These are phyloP conservation scores for Lachnellula arida DNA, from an alignment of 2,329 filamentous ascomycete genomes.

Conservation along the genomic window DNA sequence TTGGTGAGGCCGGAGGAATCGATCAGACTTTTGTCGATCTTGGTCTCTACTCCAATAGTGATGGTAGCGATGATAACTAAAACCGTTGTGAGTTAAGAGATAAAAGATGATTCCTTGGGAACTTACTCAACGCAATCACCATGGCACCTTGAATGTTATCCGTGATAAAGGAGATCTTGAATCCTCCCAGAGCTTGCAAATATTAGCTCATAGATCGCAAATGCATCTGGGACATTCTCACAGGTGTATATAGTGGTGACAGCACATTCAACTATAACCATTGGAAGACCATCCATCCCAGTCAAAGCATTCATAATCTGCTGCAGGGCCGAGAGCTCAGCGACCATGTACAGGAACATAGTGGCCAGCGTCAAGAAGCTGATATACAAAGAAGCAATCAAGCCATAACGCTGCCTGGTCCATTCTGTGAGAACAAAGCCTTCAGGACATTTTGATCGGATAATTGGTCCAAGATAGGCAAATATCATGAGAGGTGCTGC, in stretches of 20 bases:
- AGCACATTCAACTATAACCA: slow-evolving; percentile 71
- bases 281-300: slow-evolving; percentile 67
- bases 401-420: slow-evolving; percentile 74
- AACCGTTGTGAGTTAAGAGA: neutral
- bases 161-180: slow-evolving; percentile 78
- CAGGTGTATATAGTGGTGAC: slow-evolving; percentile 82
- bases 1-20: slow-evolving; percentile 65
- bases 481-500: slow-evolving; percentile 71
- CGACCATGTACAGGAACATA: slow-evolving; percentile 82
- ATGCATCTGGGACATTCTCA: slow-evolving; percentile 34
- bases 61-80: slow-evolving; percentile 67
- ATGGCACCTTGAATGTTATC: slow-evolving; percentile 78
- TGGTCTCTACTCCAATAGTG: slow-evolving; percentile 69
- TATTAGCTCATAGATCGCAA: slow-evolving; percentile 4
- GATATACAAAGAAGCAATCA: slow-evolving; percentile 64
- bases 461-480: slow-evolving; percentile 69
- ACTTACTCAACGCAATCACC: slow-evolving; percentile 59
- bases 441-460: slow-evolving; percentile 73
- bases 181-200: slow-evolving; percentile 65
- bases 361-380: slow-evolving; percentile 76
- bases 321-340: slow-evolving; percentile 75
- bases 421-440: slow-evolving; percentile 83
- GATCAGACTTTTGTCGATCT: slow-evolving; percentile 66
- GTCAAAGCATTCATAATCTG: slow-evolving; percentile 73
- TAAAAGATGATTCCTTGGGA: neutral